Base-by-base conservation (phyloP, 2,329 filamentous ascomycete species). In the Cladosporium sp. region DNA sequence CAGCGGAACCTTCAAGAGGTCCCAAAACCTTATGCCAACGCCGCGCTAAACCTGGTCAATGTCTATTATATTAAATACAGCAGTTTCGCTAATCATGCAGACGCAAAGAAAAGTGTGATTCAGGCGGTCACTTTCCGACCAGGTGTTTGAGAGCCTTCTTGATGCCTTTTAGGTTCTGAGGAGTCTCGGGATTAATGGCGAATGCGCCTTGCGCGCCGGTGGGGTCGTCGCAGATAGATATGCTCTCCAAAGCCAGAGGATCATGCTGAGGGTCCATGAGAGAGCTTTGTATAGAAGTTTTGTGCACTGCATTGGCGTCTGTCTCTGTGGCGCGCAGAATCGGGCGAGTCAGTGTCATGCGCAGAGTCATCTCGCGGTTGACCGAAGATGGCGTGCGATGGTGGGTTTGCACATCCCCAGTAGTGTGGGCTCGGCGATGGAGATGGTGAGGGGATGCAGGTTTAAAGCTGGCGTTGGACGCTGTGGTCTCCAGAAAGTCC, bases 271-370 rank as follows among this genome's bases (percentile, higher is more conserved):
- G 62, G 26, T 37, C 71, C 63, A 29, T 80, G 80, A 72, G 89
- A 86, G 87, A 88, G 33, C 26, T 23, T 18, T 29, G 23, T 10
- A 62, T 7, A 91, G 50, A 88, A 5, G 26, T 18, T 16, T 44
- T 46, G 16, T 26, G 61, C 37, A 26, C 50, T 55, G 50, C 88
- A 72, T 93, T 91, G 18, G 91, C 83, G 67, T 89, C 84, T 12
- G 89, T 87, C 68, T 94, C 90, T 68, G 89, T 84, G 5, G 89
- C 89, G 50, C 93, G 88, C 57, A 98, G 84, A 75, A 98, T 94
- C 0, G 93, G 91, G 56, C 93, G 85, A 3, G 95, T 98, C 64
- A 98, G 84, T 0, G 94, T 98, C 93, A 98, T 96, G 58, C 93
- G 91, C 58, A 98, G 80, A 2, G 95, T 98, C 93, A 97, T 97